A percentile compares a stretch with the other conserved stretches of the same genome.
These are phyloP conservation scores for Gyrodon lividus DNA, from an alignment of 768 basidiomycete species.

Conservation along the genomic window DNA sequence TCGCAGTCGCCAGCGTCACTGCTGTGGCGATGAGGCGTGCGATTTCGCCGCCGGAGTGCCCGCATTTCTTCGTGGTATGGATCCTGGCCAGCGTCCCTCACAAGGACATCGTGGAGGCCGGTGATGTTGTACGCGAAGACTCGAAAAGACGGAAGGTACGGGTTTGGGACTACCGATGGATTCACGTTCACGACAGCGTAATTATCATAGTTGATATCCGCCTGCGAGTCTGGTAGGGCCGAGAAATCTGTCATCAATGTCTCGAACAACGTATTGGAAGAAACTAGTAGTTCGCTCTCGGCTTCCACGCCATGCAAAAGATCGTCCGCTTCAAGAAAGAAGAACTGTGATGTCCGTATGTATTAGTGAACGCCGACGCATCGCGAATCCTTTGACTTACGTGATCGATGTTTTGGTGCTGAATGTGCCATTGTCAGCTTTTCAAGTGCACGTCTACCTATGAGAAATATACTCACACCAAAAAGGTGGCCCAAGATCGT, in stretches of 20 bases:
- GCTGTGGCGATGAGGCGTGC: slow-evolving; percentile 44
- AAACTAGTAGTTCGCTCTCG: slow-evolving; percentile 13
- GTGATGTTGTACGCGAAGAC: slow-evolving; percentile 82
- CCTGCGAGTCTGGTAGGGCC: slow-evolving; percentile 52
- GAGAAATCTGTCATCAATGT: slow-evolving; percentile 64
- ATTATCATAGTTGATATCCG: slow-evolving; percentile 55
- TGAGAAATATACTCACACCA: slow-evolving; percentile 53
- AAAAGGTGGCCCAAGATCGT: slow-evolving; percentile 84
- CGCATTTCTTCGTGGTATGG: not conserved
- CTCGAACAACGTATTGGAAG: slow-evolving; percentile 29
- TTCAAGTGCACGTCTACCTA: slow-evolving; percentile 26
- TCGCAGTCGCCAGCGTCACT: slow-evolving; percentile 42
- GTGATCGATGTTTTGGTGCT: slow-evolving; percentile 88
- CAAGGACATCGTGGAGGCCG: slow-evolving; percentile 18
- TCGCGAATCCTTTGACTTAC: slow-evolving; percentile 38
- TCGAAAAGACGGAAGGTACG: slow-evolving; percentile 77
- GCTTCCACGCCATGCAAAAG: slow-evolving; percentile 42
- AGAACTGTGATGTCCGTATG: slow-evolving; percentile 41
- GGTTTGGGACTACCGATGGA: slow-evolving; percentile 84
- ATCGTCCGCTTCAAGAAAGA: slow-evolving; percentile 54
- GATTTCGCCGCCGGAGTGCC: slow-evolving; percentile 5
- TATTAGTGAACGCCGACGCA: not conserved
- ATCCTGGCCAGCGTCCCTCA: slow-evolving; percentile 9
- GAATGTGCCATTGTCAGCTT: slow-evolving; percentile 14
- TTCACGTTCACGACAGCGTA: slow-evolving; percentile 78